These are phyloP conservation scores for Syzygium oleosum DNA, from an alignment of 345 rosid genomes.

Conservation along the genomic window DNA sequence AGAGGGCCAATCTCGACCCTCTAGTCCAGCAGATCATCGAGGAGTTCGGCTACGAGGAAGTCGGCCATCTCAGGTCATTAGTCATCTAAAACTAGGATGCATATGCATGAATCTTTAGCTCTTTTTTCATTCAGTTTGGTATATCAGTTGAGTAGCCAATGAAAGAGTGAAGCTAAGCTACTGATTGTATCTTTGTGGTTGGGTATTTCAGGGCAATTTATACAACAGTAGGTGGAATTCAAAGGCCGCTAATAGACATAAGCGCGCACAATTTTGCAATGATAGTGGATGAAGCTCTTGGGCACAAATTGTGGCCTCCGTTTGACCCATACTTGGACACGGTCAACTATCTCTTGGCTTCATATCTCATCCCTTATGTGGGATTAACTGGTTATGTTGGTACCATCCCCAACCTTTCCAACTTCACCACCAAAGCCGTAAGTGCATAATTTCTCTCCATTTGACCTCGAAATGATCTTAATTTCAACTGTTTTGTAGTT, in stretches of 20 bases:
- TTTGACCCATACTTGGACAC: conserved; percentile 51
- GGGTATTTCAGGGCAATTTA: conserved; percentile 40
- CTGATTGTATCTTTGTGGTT: neutral
- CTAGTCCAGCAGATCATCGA: conserved; percentile 25
- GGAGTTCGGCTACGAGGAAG: conserved; percentile 62
- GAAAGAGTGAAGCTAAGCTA: neutral
- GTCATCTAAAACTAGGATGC: neutral
- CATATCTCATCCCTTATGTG: conserved; percentile 55
- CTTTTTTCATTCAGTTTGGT: neutral
- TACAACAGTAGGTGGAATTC: conserved; percentile 41
- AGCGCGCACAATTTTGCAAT: conserved; percentile 30
- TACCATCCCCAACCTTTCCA: conserved; percentile 36
- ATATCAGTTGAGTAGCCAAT: neutral
- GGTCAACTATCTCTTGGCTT: conserved; percentile 46
- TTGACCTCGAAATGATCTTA: neutral
- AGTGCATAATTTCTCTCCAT: neutral
- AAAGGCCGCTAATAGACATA: conserved; percentile 46
- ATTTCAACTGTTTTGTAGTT: neutral
- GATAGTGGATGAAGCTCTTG: conserved; percentile 40
- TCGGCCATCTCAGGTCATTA: conserved; percentile 57
- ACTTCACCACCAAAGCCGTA: conserved; percentile 31
- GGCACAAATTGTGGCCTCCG: conserved; percentile 37
- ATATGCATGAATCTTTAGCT: neutral
- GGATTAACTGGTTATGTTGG: conserved; percentile 71
- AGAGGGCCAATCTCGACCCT: conserved; percentile 48